Conservation (phyloP, 129 eudicot genomes). For the Calendula officinalis region DNA sequence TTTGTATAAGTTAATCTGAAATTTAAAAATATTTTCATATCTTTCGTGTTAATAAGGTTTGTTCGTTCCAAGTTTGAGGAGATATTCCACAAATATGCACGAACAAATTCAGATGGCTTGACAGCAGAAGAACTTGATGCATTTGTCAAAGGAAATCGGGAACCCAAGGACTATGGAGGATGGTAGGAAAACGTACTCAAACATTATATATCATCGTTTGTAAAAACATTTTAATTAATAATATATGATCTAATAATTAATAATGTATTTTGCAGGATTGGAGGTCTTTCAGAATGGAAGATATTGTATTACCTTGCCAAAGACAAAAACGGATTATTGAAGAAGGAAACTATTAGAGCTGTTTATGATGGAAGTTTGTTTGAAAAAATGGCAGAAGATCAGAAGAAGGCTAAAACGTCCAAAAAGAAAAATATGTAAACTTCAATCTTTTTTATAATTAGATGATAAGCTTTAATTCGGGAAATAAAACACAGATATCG, state of each 20-base stretch:
- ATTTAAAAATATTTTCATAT: not conserved
- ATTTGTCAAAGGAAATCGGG: slow-evolving; percentile 64
- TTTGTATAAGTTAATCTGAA: slow-evolving; percentile 1
- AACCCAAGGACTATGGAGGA: slow-evolving; percentile 70
- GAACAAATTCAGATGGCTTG: slow-evolving; percentile 42
- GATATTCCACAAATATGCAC: slow-evolving; percentile 71
- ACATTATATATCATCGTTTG: not conserved
- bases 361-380: slow-evolving; percentile 86
- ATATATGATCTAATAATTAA: not conserved
- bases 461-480: not conserved
- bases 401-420: slow-evolving; percentile 18
- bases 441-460: not conserved
- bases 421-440: slow-evolving; percentile 31
- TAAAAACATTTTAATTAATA: not conserved
- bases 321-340: slow-evolving; percentile 68
- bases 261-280: slow-evolving; percentile 41
- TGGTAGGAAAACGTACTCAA: slow-evolving; percentile 36
- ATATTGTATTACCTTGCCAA: slow-evolving; percentile 54
- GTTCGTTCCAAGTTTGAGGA: slow-evolving; percentile 68
- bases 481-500: too few species aligned
- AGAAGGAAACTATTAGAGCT: slow-evolving; percentile 51
- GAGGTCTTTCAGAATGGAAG: slow-evolving; percentile 65
- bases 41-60: slow-evolving; percentile 41
- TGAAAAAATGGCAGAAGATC: slow-evolving; percentile 49
- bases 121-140: slow-evolving; percentile 54